Percentiles rank a stretch among this genome's conserved stretches.
phyloP scores from a whole-genome alignment of 2,329 filamentous ascomycete genomes.

The Simplicillium aogashimaense region DNA sequence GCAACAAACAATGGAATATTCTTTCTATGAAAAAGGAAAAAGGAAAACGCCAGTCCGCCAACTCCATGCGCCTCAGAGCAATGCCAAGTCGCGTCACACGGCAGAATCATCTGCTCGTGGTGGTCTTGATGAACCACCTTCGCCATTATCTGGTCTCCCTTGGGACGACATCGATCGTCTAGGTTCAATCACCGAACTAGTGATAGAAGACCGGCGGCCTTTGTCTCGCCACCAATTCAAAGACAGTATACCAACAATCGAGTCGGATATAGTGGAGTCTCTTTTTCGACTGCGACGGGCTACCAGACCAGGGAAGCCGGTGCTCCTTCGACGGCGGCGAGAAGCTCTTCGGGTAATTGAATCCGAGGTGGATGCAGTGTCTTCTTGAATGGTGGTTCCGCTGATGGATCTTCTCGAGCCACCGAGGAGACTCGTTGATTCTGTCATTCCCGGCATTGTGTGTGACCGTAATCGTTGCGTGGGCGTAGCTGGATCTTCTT shows the following conservation, averaged over 20 bases:
- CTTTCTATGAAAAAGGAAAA: neutral
- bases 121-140: too few species aligned
- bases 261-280: conserved; percentile 34
- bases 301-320: conserved; percentile 51
- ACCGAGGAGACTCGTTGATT: conserved; percentile 29
- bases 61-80: conserved; percentile 9
- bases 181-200: neutral
- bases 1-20: too few species aligned
- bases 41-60: neutral
- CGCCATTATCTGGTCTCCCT: too few species aligned
- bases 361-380: conserved; percentile 19
- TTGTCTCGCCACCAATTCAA: conserved; percentile 42
- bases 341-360: conserved; percentile 18
- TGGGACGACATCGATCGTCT: neutral
- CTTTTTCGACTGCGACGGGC: conserved; percentile 35
- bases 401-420: conserved; percentile 20
- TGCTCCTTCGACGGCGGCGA: conserved; percentile 45
- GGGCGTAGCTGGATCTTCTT: conserved; percentile 36
- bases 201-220: conserved; percentile 8
- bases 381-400: conserved; percentile 15
- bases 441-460: conserved; percentile 32
- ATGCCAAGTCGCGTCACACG: conserved; percentile 18
- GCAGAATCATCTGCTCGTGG: conserved; percentile 16
- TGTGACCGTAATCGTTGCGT: conserved; percentile 33
- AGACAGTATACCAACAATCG: conserved; percentile 38